Evolutionary conservation across 1,284 basidiomycete species (phyloP).

Genomic region (Tilletia walkeri): DNA sequence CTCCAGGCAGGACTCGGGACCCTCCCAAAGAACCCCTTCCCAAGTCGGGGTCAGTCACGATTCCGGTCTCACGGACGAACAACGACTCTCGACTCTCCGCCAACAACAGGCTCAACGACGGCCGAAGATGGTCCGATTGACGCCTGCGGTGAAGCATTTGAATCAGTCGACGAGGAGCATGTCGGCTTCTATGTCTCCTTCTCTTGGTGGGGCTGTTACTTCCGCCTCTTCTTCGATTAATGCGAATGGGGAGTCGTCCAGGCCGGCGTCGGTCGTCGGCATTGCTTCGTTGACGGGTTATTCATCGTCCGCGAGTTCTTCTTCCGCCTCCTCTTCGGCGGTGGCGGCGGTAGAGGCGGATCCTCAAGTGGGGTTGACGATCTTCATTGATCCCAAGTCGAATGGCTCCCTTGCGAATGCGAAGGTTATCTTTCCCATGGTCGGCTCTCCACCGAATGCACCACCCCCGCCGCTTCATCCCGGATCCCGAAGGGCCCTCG

Average conservation of each 20-base stretch:
- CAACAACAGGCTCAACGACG: constrained; percentile 15
- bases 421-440: constrained; percentile 5
- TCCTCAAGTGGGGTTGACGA: not conserved
- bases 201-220: not conserved
- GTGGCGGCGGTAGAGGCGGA: not conserved
- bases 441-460: not conserved
- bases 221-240: no score
- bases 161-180: not conserved
- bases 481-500: constrained; percentile 39
- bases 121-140: constrained; percentile 11
- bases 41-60: not conserved
- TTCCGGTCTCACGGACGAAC: not conserved
- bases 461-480: constrained; percentile 27
- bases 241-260: not conserved
- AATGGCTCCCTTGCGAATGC: no score
- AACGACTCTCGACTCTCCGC: not conserved
- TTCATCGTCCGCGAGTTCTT: not conserved
- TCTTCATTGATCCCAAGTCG: not conserved
- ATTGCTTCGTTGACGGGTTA: not conserved
- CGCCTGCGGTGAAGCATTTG: not conserved
- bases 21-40: not conserved
- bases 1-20: not conserved
- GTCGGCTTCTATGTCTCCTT: not conserved
- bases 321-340: not conserved
- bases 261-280: not conserved